Base-by-base conservation (phyloP, 345 rosid species). In the Hibiscus syriacus region DNA sequence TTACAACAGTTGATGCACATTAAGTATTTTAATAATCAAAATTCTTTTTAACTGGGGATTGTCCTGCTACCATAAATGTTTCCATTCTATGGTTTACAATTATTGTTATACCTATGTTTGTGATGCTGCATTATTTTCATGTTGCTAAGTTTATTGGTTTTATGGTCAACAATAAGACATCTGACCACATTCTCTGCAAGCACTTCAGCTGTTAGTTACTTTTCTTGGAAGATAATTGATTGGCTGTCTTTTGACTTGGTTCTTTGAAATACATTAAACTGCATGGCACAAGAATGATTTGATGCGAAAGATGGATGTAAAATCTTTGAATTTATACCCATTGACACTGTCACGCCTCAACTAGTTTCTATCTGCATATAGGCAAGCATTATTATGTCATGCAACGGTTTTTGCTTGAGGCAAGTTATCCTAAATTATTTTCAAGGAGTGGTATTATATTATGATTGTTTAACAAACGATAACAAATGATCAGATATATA, bases 1-100 rank as follows among this genome's bases (percentile, higher is more conserved):
- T 75, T 70, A 78, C 78, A 78, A 82, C 83, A 80, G 76, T 80
- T 86, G 78, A 82, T 81, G 73, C 95, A 84, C 85, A 80, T 71
- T 82, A 63, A 78, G 76, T 79, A 74, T 66, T 72, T 74, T 69
- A 79, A 69, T 76, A 80, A 82, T 78, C 64, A 70, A 73, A 87
- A 70, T 27, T 79, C 60, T 67, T 75, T 71, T 74, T 48, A 59
- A 50, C 56, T 65, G 57, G 76, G 76, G 38, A 66, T 77, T 73
- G 59, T 67, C 78, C 75, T 69, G 55, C 36, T 66, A 63, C 67
- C 57, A n/a, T 60, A 43, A 63, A 50, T 58, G 67, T 26, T 67
- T 73, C 54, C 10, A 22, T 53, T 53, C 20, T 29, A 10, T 32
- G 19, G 61, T 23, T 38, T 30, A 7, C 25, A 16, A 5, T 13